A percentile compares a stretch with the other conserved stretches of the same genome.
phyloP scores from a whole-genome alignment of 805 yeast genomes.

The Maudiozyma pseudohumilis region DNA sequence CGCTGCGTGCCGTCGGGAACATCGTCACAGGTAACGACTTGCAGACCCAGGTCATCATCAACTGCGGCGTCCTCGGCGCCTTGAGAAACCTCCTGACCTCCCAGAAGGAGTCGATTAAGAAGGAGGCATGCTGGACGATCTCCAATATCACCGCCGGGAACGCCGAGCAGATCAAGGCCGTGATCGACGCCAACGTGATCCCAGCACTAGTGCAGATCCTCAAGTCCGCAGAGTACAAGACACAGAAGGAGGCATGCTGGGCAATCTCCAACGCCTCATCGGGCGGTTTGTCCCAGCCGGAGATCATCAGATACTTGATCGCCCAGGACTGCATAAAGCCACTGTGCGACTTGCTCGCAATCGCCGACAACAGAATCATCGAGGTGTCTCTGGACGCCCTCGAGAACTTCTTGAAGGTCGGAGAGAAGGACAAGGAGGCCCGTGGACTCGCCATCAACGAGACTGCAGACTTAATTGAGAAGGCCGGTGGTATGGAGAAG shows the following conservation, averaged over 20 bases:
- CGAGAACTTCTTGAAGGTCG: constrained; percentile 87
- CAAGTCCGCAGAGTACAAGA: constrained; percentile 83
- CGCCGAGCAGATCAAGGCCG: constrained; percentile 91
- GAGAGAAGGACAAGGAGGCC: constrained; percentile 82
- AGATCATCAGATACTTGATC: constrained; percentile 86
- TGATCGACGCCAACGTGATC: constrained; percentile 84
- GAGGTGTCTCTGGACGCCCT: constrained; percentile 94
- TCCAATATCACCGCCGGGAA: constrained; percentile 98
- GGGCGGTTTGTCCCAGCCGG: constrained; percentile 87
- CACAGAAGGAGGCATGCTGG: constrained; percentile 99
- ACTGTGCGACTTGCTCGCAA: constrained; percentile 78
- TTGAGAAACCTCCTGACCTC: constrained; percentile 70
- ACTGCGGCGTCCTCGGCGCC: constrained; percentile 84
- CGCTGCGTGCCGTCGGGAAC: constrained; percentile 93
- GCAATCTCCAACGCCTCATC: constrained; percentile 96
- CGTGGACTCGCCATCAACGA: constrained; percentile 63
- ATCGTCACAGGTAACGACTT: constrained; percentile 94
- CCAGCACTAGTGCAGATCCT: constrained; percentile 81
- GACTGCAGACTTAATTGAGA: constrained; percentile 87
- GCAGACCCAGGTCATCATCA: constrained; percentile 91
- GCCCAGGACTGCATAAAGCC: constrained; percentile 96
- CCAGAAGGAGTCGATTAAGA: constrained; percentile 83
- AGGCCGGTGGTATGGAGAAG: constrained; percentile 97
- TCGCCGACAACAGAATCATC: constrained; percentile 83
- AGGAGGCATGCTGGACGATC: constrained; percentile 98